A percentile compares a stretch with the other conserved stretches of the same genome.
Conservation (phyloP, 2,329 filamentous ascomycete genomes). For the Sarocladium strictum region DNA sequence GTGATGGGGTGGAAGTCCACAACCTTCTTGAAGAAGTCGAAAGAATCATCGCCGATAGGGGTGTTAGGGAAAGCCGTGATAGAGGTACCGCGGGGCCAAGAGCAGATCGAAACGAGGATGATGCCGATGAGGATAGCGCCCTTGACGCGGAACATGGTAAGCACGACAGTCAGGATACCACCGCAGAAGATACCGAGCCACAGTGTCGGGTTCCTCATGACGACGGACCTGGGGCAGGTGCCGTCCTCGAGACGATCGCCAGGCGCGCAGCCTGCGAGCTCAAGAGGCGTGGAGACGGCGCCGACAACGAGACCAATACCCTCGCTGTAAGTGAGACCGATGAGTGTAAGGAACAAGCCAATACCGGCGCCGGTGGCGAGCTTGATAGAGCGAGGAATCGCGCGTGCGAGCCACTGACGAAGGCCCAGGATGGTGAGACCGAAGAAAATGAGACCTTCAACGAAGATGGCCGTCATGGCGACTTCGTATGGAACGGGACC, state of each 20-base stretch:
- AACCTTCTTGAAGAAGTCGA: constrained; percentile 76
- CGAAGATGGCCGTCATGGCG: constrained; percentile 73
- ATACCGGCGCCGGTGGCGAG: constrained; percentile 76
- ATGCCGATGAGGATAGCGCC: constrained; percentile 76
- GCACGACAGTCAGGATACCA: constrained; percentile 64
- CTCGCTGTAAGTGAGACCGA: constrained; percentile 66
- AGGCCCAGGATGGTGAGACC: constrained; percentile 69
- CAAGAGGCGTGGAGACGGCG: constrained; percentile 55
- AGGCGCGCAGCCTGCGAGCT: constrained; percentile 61
- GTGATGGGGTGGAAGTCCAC: constrained; percentile 70
- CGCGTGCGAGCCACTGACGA: constrained; percentile 75
- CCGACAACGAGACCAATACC: constrained; percentile 72
- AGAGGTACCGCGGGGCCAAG: constrained; percentile 66
- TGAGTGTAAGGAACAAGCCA: constrained; percentile 67
- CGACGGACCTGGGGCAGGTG: constrained; percentile 44
- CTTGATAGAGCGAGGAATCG: constrained; percentile 74
- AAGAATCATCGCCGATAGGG: constrained; percentile 55
- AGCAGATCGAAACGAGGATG: constrained; percentile 71
- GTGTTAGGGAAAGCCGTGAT: constrained; percentile 75
- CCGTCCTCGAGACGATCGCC: constrained; percentile 33
- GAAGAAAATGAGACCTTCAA: constrained; percentile 75
- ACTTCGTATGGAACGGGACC: constrained; percentile 65
- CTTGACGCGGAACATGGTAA: constrained; percentile 77
- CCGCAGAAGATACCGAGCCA: constrained; percentile 80
- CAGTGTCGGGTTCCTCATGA: constrained; percentile 72